phyloP scores from a whole-genome alignment of 2,329 filamentous ascomycete species.

The Colletotrichum neosansevieriae region DNA sequence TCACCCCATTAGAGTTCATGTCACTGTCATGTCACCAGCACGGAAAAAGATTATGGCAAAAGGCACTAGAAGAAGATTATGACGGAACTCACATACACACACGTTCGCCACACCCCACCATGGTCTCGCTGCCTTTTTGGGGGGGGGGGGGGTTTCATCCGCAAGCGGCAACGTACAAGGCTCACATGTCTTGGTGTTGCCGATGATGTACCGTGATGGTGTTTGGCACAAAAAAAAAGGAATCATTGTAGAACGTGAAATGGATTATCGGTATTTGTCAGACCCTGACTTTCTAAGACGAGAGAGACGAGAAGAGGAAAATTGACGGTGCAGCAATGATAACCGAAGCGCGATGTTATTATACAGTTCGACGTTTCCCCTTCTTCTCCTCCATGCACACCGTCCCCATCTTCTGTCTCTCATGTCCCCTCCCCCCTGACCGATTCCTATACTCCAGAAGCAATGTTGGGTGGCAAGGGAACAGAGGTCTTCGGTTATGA shows the following conservation, averaged over 20 bases:
- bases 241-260: not conserved
- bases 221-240: no score
- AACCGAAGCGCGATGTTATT: constrained; percentile 12
- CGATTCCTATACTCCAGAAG: no score
- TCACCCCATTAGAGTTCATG: constrained; percentile 33
- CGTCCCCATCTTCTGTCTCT: not conserved
- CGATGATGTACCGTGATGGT: no score
- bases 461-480: no score
- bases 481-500: no score
- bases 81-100: constrained; percentile 19
- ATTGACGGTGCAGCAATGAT: not conserved
- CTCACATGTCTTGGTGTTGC: not conserved
- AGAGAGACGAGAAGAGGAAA: constrained; percentile 1
- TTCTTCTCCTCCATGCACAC: not conserved
- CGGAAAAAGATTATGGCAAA: constrained; percentile 8
- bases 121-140: not conserved
- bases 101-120: not conserved
- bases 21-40: constrained; percentile 28
- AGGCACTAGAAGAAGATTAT: not conserved
- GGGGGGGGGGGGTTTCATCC: no score
- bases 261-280: constrained; percentile 19
- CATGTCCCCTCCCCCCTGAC: not conserved
- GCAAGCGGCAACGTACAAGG: constrained; percentile 12
- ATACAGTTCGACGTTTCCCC: not conserved
- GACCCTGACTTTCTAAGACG: constrained; percentile 15